Evolutionary conservation across 2,329 filamentous ascomycete genomes (phyloP), one percentile per base, ranked within the genome.

Genomic region (Cephalotrichum gorgonifer): DNA sequence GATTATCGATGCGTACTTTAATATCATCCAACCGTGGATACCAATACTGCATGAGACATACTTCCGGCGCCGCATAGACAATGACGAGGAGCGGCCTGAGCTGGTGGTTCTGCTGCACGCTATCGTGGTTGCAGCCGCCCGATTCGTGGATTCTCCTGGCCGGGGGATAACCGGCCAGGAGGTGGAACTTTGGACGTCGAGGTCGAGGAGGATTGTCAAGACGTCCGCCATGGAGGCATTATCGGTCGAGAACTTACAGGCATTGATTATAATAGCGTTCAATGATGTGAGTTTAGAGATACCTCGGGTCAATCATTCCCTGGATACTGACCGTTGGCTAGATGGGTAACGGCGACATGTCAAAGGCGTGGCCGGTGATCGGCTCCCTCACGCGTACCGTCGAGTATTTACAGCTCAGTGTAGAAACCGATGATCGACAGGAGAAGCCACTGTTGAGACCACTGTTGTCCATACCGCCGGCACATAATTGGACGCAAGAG

Each of bases 1-100:
- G 8, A 23, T 57, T 2, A 50, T 60, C 14, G 54, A 58, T 22
- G 49, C 45, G 6, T 65, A 69, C 50, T 69, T 70, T 50, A 54
- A 55, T 6, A 48, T 59, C n/a, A 60, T 69, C 5, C 67, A 70
- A 35, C 67, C 67, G 8, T 70, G 66, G 62, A 66, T 67, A 7
- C 65, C 64, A 1, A 65, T 69, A 14, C 47, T 68, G 6, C 64
- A 67, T 47, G 57, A 63, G 45, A 57, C 54, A 0, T 50, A 55
- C 2, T 64, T 65, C 35, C 55, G 60, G 0, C 49, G 50, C n/a
- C 55, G 58, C 2, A 47, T 67, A 1, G 48, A 54, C 14, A 54
- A 63, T 12, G 50, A 55, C 4, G 41, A 46, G 3, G 55, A 66
- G 17, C 54, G 57, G 6, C 52, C 54, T 0, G 56, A 57, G 9